A percentile compares a stretch with the other conserved stretches of the same genome.
Conservation (phyloP, 2,329 filamentous ascomycete species). For the Pseudogymnoascus sp. region DNA sequence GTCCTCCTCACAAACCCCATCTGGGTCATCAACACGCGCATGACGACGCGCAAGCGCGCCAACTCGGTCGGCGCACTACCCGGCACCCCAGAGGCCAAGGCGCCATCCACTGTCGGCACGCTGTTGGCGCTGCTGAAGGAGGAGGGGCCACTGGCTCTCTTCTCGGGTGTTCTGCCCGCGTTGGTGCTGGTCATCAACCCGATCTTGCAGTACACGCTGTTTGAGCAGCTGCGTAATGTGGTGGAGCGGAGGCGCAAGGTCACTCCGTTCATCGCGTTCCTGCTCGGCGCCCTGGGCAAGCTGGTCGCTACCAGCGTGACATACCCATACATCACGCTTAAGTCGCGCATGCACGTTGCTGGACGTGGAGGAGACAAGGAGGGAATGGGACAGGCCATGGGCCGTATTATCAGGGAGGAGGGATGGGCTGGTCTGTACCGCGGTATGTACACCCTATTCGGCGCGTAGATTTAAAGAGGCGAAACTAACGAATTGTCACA, state of each 20-base stretch:
- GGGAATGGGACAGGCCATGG: conserved; percentile 70
- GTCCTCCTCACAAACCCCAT: conserved; percentile 97
- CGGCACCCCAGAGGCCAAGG: conserved; percentile 38
- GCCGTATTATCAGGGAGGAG: conserved; percentile 75
- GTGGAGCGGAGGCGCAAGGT: conserved; percentile 64
- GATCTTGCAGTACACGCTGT: conserved; percentile 96
- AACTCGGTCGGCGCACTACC: conserved; percentile 37
- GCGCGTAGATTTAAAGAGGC: neutral
- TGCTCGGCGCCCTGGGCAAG: conserved; percentile 88
- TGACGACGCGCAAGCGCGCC: conserved; percentile 73
- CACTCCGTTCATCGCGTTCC: conserved; percentile 80
- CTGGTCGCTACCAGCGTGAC: conserved; percentile 88
- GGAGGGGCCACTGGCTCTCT: conserved; percentile 78
- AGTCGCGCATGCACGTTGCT: conserved; percentile 94
- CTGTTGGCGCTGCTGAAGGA: conserved; percentile 71
- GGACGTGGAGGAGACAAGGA: conserved; percentile 68
- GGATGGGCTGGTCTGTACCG: conserved; percentile 91
- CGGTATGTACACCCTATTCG: conserved; percentile 45
- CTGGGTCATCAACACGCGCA: conserved; percentile 97
- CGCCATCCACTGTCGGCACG: conserved; percentile 71
- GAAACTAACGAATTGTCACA: conserved; percentile 31
- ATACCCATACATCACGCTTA: conserved; percentile 98
- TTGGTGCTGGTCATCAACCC: conserved; percentile 95
- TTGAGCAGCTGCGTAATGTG: conserved; percentile 93
- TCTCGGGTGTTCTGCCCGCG: conserved; percentile 86